Percentiles rank a stretch among this genome's conserved stretches.
These are phyloP conservation scores for Kwoniella sp. DNA, from an alignment of 768 basidiomycete genomes.

Conservation along the genomic window DNA sequence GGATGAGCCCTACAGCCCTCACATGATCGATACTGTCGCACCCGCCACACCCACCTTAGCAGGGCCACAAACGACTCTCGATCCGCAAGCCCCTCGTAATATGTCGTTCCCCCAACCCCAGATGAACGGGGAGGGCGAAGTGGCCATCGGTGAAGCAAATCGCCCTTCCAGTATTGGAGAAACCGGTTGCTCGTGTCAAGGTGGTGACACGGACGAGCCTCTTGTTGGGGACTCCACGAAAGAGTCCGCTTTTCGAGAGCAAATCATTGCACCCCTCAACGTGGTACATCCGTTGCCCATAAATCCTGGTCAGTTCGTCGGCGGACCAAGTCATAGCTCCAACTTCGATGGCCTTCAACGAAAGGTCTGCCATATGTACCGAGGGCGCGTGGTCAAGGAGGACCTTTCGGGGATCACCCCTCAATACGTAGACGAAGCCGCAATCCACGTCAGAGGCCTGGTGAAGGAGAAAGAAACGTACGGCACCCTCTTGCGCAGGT, in stretches of 20 bases:
- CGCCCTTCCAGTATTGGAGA: too few relatives aligned
- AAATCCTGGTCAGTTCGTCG: not conserved
- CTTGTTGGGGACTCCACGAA: not conserved
- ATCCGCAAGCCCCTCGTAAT: conserved; percentile 3
- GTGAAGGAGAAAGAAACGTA: conserved; percentile 23
- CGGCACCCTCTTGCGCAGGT: conserved; percentile 18
- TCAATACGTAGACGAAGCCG: conserved; percentile 24
- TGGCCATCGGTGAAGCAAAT: too few relatives aligned
- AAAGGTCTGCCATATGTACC: conserved; percentile 19
- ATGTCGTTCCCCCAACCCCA: not conserved
- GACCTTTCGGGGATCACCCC: conserved; percentile 3
- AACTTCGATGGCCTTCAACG: conserved; percentile 6
- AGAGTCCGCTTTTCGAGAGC: not conserved
- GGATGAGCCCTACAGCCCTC: conserved; percentile 6
- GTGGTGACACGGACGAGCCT: too few relatives aligned
- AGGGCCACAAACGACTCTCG: conserved; percentile 11
- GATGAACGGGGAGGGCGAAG: not conserved
- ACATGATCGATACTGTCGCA: not conserved
- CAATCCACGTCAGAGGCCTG: conserved; percentile 28
- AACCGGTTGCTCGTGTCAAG: too few relatives aligned
- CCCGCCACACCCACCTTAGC: not conserved
- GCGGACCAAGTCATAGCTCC: not conserved
- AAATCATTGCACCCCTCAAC: not conserved
- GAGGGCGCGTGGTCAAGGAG: conserved; percentile 20
- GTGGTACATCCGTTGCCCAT: not conserved